Percentiles rank a stretch among this genome's conserved stretches.
Conservation (phyloP, 2,329 filamentous ascomycete genomes). For the Nothopassalora personata region DNA sequence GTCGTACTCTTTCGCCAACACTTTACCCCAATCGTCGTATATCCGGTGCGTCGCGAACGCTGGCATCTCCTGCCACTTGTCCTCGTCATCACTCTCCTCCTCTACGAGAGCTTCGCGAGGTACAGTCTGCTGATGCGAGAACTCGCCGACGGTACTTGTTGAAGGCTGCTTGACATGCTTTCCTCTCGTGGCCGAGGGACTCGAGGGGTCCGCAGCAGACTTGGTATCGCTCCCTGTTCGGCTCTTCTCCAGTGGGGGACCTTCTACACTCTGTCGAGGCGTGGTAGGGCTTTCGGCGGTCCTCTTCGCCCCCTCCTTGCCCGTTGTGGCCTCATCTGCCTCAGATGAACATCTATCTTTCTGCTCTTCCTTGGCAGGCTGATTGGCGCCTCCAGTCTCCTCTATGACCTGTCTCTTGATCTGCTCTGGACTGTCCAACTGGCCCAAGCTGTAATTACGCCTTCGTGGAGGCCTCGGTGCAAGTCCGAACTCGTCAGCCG, state of each 20-base stretch:
- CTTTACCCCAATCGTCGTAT: constrained; percentile 86
- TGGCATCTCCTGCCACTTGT: constrained; percentile 88
- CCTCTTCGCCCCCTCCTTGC: neutral
- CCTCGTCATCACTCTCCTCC: constrained; percentile 57
- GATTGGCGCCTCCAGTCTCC: constrained; percentile 19
- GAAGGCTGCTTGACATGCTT: constrained; percentile 20
- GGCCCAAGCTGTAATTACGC: constrained; percentile 23
- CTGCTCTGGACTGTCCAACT: constrained; percentile 23
- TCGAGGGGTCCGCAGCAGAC: constrained; percentile 5
- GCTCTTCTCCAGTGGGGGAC: neutral
- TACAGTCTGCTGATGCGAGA: constrained; percentile 79
- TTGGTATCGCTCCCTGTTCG: constrained; percentile 4
- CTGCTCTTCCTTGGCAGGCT: constrained; percentile 6
- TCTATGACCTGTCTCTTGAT: constrained; percentile 17
- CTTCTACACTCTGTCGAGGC: constrained; percentile 6
- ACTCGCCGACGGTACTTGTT: constrained; percentile 60
- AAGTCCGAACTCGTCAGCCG: constrained; percentile 36
- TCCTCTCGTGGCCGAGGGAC: constrained; percentile 3
- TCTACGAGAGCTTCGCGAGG: constrained; percentile 38
- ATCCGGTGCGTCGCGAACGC: constrained; percentile 88
- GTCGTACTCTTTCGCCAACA: constrained; percentile 74
- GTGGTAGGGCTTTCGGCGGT: constrained; percentile 7
- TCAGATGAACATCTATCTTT: neutral
- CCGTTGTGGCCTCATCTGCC: neutral
- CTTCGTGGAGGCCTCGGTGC: constrained; percentile 30